Evolutionary conservation across 306 rosid genomes (phyloP).

Genomic region (Rosa lucieae): DNA sequence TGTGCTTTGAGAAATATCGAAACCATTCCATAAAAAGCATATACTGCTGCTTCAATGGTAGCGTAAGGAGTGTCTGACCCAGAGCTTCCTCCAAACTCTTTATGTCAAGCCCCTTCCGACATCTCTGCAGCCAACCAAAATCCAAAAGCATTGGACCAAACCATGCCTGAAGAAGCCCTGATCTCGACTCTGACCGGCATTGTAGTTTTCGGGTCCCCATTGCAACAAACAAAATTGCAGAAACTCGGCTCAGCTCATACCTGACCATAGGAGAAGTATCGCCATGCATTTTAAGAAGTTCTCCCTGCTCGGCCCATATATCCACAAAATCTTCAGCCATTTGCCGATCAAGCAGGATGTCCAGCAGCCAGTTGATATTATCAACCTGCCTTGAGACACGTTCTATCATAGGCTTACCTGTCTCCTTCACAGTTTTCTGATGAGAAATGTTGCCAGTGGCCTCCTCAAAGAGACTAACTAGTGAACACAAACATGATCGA

Average conservation of each 20-base stretch:
- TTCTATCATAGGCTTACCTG: constrained; percentile 56
- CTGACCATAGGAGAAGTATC: constrained; percentile 70
- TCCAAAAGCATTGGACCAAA: constrained; percentile 72
- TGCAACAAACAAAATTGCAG: constrained; percentile 66
- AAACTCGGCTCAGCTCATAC: constrained; percentile 80
- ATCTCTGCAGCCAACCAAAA: constrained; percentile 85
- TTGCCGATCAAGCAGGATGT: constrained; percentile 77
- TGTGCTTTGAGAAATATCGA: constrained; percentile 64
- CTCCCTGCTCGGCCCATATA: constrained; percentile 69
- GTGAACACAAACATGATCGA: constrained; percentile 55
- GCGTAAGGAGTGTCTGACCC: constrained; percentile 82
- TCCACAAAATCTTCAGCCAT: constrained; percentile 81
- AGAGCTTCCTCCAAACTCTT: constrained; percentile 73
- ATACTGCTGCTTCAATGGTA: constrained; percentile 72
- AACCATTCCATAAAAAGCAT: constrained; percentile 84
- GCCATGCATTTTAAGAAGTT: constrained; percentile 62
- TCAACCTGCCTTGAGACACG: constrained; percentile 69
- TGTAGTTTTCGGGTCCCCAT: constrained; percentile 77
- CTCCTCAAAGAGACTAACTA: constrained; percentile 61
- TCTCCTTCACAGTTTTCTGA: constrained; percentile 42
- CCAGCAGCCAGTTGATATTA: constrained; percentile 81
- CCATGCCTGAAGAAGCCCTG: constrained; percentile 64
- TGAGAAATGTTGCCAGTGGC: constrained; percentile 27
- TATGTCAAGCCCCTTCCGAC: constrained; percentile 76
- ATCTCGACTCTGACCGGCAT: constrained; percentile 63